Evolutionary conservation across 2,329 filamentous ascomycete species (phyloP).

Genomic region (Colletotrichum cuscutae): DNA sequence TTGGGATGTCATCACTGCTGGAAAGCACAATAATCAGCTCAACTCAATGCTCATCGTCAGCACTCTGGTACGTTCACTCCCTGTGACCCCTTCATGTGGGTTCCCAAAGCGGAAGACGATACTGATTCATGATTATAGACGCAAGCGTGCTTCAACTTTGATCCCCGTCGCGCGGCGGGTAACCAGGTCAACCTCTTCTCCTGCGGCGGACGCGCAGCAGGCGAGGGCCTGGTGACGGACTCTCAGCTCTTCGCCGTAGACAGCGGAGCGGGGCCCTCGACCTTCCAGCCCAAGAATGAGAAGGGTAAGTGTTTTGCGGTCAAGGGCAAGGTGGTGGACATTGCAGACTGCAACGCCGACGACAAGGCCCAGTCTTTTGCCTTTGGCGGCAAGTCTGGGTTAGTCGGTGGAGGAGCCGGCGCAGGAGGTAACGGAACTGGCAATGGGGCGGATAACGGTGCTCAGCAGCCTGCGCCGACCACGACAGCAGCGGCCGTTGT

Average conservation of each 20-base stretch:
- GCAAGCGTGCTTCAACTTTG: slow-evolving; percentile 68
- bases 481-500: slow-evolving; percentile 4
- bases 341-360: slow-evolving; percentile 53
- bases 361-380: slow-evolving; percentile 56
- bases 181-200: slow-evolving; percentile 67
- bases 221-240: slow-evolving; percentile 58
- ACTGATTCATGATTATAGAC: slow-evolving; percentile 45
- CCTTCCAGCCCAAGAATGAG: slow-evolving; percentile 58
- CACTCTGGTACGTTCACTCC: slow-evolving; percentile 51
- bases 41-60: slow-evolving; percentile 63
- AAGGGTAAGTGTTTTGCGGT: slow-evolving; percentile 58
- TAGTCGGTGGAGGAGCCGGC: neutral
- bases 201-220: slow-evolving; percentile 67
- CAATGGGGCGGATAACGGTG: neutral
- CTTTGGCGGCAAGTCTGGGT: slow-evolving; percentile 34
- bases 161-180: slow-evolving; percentile 59
- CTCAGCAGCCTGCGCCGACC: neutral
- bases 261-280: slow-evolving; percentile 51
- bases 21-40: slow-evolving; percentile 60
- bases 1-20: slow-evolving; percentile 61
- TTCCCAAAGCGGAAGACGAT: neutral
- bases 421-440: neutral
- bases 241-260: slow-evolving; percentile 64
- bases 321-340: slow-evolving; percentile 53
- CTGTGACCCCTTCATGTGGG: too few species aligned